Conservation (phyloP, 1,284 basidiomycete genomes). For the Pseudozyma hubeiensis region DNA sequence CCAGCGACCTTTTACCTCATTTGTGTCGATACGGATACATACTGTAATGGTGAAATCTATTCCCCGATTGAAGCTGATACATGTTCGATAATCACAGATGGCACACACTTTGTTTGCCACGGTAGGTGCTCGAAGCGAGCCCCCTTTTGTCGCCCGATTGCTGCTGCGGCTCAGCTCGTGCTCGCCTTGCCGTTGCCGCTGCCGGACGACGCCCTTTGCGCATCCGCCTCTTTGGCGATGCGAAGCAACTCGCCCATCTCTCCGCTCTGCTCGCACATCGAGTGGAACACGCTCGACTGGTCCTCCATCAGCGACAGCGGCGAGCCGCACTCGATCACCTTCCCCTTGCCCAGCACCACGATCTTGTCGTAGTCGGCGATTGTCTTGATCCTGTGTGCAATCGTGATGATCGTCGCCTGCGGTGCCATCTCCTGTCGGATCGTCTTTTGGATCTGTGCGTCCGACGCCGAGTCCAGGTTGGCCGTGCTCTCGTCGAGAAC, state of each 20-base stretch:
- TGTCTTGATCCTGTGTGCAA: constrained; percentile 77
- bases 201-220: constrained; percentile 8
- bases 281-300: constrained; percentile 52
- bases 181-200: not conserved
- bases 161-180: not conserved
- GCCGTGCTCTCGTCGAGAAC: constrained; percentile 73
- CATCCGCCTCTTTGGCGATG: constrained; percentile 46
- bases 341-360: constrained; percentile 72
- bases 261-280: constrained; percentile 61
- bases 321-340: constrained; percentile 82
- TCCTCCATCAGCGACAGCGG: constrained; percentile 74
- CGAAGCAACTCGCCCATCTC: constrained; percentile 55
- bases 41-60: too few species aligned
- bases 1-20: too few species aligned
- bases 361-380: constrained; percentile 75
- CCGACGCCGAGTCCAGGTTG: constrained; percentile 70
- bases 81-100: too few species aligned
- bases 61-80: too few species aligned
- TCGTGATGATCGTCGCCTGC: constrained; percentile 71
- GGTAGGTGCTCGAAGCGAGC: not conserved
- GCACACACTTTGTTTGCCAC: too few species aligned
- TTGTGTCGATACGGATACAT: too few species aligned
- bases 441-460: constrained; percentile 71
- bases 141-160: not conserved
- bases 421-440: constrained; percentile 70